Evolutionary conservation across 352 stramenopile species (phyloP).

Genomic region (Globisporangium uncinulatum): DNA sequence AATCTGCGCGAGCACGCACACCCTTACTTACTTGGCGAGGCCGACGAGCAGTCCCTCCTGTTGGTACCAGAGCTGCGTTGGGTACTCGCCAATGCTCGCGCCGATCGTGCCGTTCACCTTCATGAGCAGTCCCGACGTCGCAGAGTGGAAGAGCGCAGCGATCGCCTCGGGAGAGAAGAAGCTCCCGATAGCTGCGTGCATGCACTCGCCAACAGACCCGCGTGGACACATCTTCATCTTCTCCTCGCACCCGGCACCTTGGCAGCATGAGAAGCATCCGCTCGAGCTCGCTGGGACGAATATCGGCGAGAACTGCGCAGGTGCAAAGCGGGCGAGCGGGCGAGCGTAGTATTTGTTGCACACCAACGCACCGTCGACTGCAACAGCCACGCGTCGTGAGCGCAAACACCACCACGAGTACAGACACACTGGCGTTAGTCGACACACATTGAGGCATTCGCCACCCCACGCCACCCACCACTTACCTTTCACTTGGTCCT

Average conservation of each 20-base stretch:
- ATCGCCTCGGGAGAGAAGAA: conserved; percentile 76
- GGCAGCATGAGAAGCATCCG: conserved; percentile 77
- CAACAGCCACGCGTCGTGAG: neutral
- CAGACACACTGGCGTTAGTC: too few relatives aligned
- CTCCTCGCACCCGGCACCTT: conserved; percentile 46
- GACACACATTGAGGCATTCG: too few relatives aligned
- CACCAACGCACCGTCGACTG: conserved; percentile 34
- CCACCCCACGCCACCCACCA: too few relatives aligned
- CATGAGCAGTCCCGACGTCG: conserved; percentile 72
- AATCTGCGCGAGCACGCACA: too few relatives aligned
- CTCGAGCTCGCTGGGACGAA: conserved; percentile 61
- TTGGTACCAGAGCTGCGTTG: conserved; percentile 58
- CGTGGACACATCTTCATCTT: conserved; percentile 54
- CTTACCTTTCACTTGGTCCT: conserved; percentile 41
- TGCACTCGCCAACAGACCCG: conserved; percentile 47
- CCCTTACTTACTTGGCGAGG: conserved; percentile 31
- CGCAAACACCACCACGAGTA: too few relatives aligned
- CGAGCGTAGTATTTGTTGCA: conserved; percentile 69
- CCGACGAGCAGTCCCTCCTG: conserved; percentile 70
- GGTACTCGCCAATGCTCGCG: conserved; percentile 60
- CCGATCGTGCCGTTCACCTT: conserved; percentile 73
- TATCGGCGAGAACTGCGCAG: conserved; percentile 53
- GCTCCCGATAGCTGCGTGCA: conserved; percentile 57
- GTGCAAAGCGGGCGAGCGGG: conserved; percentile 63
- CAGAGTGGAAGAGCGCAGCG: conserved; percentile 60